A percentile compares a stretch with the other conserved stretches of the same genome.
Evolutionary conservation across 352 stramenopile species (phyloP).

Genomic region (Phytophthora kernoviae): DNA sequence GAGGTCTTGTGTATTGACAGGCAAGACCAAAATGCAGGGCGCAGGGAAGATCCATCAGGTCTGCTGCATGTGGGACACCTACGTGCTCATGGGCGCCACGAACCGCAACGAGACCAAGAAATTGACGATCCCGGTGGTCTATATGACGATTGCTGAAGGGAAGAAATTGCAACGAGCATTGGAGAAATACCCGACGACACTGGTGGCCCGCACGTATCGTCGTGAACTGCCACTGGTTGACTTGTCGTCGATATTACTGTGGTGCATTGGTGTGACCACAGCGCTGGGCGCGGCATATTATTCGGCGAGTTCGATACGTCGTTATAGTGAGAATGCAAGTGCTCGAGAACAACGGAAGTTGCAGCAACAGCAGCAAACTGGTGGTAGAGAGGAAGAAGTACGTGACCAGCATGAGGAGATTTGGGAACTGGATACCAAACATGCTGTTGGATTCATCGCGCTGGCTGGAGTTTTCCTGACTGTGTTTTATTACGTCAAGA

Average conservation of each 20-base stretch:
- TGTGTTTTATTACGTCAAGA: constrained; percentile 76
- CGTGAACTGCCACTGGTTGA: constrained; percentile 58
- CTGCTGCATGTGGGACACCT: constrained; percentile 83
- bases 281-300: constrained; percentile 72
- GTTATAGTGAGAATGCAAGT: constrained; percentile 13
- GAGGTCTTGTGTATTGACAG: constrained; percentile 65
- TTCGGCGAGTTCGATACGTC: constrained; percentile 33
- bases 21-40: constrained; percentile 16
- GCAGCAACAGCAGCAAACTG: constrained; percentile 12
- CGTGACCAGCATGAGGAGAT: constrained; percentile 32
- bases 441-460: constrained; percentile 71
- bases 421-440: constrained; percentile 66
- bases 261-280: constrained; percentile 61
- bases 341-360: constrained; percentile 25
- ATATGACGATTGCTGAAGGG: constrained; percentile 66
- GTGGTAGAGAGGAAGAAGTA: constrained; percentile 16
- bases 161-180: constrained; percentile 45
- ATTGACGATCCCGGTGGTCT: constrained; percentile 67
- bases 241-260: constrained; percentile 65
- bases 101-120: constrained; percentile 49
- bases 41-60: constrained; percentile 47
- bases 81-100: constrained; percentile 70
- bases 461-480: constrained; percentile 65
- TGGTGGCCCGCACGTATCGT: constrained; percentile 48
- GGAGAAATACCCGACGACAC: constrained; percentile 41